Conservation (phyloP, 1,139 yeast species). For the Hyphopichia wangnamkhiaoensis region DNA sequence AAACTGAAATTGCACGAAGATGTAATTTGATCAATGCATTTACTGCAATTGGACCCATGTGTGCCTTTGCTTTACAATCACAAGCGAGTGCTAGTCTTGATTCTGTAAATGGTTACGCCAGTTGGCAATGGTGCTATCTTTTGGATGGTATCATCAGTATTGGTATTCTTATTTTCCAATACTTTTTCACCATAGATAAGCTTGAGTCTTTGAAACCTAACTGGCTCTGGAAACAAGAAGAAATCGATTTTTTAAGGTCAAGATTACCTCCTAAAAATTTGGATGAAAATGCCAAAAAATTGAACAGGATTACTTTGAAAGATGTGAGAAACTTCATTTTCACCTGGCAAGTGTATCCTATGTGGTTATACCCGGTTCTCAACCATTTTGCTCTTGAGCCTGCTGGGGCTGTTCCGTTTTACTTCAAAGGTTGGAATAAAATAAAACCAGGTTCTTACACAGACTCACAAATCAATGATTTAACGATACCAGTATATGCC, state of each 20-base stretch:
- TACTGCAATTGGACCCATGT: conserved; percentile 29
- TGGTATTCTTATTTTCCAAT: conserved; percentile 10
- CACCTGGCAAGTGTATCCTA: not conserved
- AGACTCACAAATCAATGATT: conserved; percentile 11
- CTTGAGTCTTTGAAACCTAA: conserved; percentile 9
- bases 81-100: conserved; percentile 22
- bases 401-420: not conserved
- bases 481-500: conserved; percentile 13
- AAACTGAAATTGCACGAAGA: conserved; percentile 26
- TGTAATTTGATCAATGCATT: conserved; percentile 31
- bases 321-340: not conserved
- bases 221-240: conserved; percentile 5
- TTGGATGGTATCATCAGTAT: conserved; percentile 24
- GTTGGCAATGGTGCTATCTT: conserved; percentile 35
- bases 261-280: conserved; percentile 1
- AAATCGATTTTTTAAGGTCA: not conserved
- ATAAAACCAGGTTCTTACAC: conserved; percentile 8
- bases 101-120: conserved; percentile 19
- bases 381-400: not conserved
- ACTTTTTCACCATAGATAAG: not conserved
- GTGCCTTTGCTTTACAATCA: conserved; percentile 29
- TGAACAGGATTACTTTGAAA: not conserved
- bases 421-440: conserved; percentile 3
- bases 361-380: not conserved
- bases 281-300: conserved; percentile 1